Conservation (phyloP, 78 protist genomes). For the Guillardia theta region DNA sequence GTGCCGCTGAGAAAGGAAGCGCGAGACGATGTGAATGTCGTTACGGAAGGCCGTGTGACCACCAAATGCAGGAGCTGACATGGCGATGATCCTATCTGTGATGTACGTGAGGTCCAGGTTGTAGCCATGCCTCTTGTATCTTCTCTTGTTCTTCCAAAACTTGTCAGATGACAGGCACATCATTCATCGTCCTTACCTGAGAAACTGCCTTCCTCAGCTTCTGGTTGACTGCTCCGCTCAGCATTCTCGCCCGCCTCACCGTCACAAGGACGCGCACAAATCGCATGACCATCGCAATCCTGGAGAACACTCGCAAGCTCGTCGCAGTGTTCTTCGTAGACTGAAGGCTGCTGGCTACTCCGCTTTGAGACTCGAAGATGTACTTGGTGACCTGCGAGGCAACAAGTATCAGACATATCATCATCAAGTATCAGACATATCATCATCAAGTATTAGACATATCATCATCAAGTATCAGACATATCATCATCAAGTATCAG, state of each 20-base stretch:
- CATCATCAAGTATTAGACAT: too few species aligned
- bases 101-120: neutral
- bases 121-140: neutral
- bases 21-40: neutral
- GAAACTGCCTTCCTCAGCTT: neutral
- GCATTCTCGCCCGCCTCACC: neutral
- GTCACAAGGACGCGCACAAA: neutral
- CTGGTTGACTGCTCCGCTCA: neutral
- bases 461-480: too few species aligned
- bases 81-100: neutral
- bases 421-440: too few species aligned
- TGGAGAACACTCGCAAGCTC: neutral
- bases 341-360: too few species aligned
- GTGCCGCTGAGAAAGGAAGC: neutral
- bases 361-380: too few species aligned
- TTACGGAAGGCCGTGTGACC: conserved; percentile 3
- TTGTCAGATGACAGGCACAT: too few species aligned
- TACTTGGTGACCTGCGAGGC: too few species aligned
- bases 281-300: neutral
- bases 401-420: too few species aligned
- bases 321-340: too few species aligned
- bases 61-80: neutral
- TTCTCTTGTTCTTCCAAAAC: neutral
- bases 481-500: too few species aligned
- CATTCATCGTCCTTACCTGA: too few species aligned